Evolutionary conservation across 176 grass and related monocot genomes (phyloP).

Genomic region (Pontederia paniculata): DNA sequence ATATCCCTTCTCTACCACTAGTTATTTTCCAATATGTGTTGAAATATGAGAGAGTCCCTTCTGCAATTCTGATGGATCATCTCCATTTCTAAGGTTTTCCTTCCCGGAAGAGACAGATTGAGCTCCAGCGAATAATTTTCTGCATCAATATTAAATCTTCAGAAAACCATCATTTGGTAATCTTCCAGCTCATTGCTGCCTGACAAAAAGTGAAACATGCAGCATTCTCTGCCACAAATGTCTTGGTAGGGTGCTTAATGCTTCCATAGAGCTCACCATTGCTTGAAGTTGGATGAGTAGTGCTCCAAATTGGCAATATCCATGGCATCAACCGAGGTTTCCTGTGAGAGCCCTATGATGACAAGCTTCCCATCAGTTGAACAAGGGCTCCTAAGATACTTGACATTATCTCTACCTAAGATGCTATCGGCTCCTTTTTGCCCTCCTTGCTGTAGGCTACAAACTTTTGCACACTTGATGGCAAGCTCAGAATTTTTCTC

Average conservation of each 20-base stretch:
- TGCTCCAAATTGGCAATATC: slow-evolving; percentile 85
- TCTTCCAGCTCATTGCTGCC: slow-evolving; percentile 18
- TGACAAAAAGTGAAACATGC: background rate
- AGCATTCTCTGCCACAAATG: slow-evolving; percentile 75
- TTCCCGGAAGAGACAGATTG: slow-evolving; percentile 35
- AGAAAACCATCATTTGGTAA: slow-evolving; percentile 56
- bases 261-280: slow-evolving; percentile 55
- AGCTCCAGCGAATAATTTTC: slow-evolving; percentile 42
- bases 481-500: slow-evolving; percentile 74
- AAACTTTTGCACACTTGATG: slow-evolving; percentile 71
- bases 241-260: slow-evolving; percentile 57
- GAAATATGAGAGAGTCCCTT: slow-evolving; percentile 34
- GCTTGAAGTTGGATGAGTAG: slow-evolving; percentile 77
- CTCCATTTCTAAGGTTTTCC: slow-evolving; percentile 45
- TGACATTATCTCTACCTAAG: slow-evolving; percentile 58
- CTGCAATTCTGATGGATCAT: slow-evolving; percentile 46
- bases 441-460: slow-evolving; percentile 76
- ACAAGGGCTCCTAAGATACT: slow-evolving; percentile 77
- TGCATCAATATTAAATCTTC: slow-evolving; percentile 66
- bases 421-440: slow-evolving; percentile 63
- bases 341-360: slow-evolving; percentile 60
- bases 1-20: slow-evolving; percentile 33
- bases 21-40: slow-evolving; percentile 30
- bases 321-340: slow-evolving; percentile 63
- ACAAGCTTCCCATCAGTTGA: slow-evolving; percentile 63